Conservation (phyloP, 306 rosid genomes). For the Quercus engelmannii region DNA sequence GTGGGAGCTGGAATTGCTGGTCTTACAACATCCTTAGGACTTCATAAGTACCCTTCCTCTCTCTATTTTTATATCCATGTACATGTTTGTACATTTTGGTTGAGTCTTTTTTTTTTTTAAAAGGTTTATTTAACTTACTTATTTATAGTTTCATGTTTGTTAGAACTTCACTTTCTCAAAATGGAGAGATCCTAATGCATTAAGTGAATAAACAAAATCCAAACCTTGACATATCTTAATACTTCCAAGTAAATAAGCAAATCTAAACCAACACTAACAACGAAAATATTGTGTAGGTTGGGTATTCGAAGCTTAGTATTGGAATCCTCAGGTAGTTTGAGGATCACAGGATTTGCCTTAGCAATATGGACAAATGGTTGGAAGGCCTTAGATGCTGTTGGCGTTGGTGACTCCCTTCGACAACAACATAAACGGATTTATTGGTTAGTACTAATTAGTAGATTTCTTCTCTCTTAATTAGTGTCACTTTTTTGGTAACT, state of each 20-base stretch:
- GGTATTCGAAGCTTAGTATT: constrained; percentile 65
- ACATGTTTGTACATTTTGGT: background rate
- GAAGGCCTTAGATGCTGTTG: constrained; percentile 76
- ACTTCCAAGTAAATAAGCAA: no score
- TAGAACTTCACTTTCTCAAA: no score
- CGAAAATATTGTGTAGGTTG: constrained; percentile 25
- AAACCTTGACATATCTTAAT: no score
- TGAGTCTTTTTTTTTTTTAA: background rate
- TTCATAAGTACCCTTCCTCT: constrained; percentile 33
- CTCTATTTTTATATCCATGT: background rate
- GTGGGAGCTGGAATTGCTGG: constrained; percentile 89
- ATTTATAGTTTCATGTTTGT: no score
- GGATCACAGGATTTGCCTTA: constrained; percentile 65
- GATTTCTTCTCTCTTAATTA: background rate
- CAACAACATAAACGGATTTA: constrained; percentile 33
- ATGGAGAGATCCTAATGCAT: no score
- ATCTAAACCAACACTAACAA: no score
- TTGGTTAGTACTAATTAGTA: constrained; percentile 26
- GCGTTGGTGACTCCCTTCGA: constrained; percentile 52
- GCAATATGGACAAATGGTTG: constrained; percentile 62
- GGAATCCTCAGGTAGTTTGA: constrained; percentile 55
- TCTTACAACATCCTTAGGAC: constrained; percentile 66
- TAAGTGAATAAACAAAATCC: no score
- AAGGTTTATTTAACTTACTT: no score
- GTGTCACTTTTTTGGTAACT: background rate